Percentiles rank a stretch among this genome's conserved stretches.
Evolutionary conservation across 352 stramenopile genomes (phyloP).

Genomic region (Pythium apleroticum): DNA sequence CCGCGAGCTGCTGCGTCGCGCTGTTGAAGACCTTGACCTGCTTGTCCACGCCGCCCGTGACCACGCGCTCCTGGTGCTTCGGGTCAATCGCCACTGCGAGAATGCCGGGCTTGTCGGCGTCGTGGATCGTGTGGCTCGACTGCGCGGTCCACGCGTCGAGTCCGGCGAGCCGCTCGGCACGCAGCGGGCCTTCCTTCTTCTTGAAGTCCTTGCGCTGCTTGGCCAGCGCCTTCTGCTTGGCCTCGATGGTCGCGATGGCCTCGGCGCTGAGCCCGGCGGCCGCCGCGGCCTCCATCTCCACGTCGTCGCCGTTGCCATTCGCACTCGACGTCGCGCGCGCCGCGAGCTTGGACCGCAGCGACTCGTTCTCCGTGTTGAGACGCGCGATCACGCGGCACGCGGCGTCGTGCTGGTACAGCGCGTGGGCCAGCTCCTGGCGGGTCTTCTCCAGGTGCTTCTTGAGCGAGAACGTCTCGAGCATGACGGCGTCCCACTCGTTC

Average conservation of each 20-base stretch:
- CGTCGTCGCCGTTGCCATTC: constrained; percentile 42
- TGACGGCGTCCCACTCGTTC: constrained; percentile 92
- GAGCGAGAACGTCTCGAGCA: constrained; percentile 95
- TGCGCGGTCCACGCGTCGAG: constrained; percentile 35
- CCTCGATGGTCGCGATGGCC: constrained; percentile 53
- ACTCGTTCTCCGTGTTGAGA: constrained; percentile 77
- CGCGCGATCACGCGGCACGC: constrained; percentile 94
- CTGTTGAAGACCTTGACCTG: constrained; percentile 82
- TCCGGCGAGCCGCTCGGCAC: constrained; percentile 36
- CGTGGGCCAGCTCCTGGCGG: constrained; percentile 92
- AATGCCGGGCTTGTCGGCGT: constrained; percentile 70
- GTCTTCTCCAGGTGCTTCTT: constrained; percentile 94
- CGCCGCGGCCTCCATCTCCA: constrained; percentile 40
- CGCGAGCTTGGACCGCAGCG: constrained; percentile 42
- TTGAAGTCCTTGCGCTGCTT: constrained; percentile 77
- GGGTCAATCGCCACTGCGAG: constrained; percentile 57
- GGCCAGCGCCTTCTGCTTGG: constrained; percentile 67
- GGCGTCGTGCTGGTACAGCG: constrained; percentile 97
- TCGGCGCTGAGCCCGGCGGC: constrained; percentile 34
- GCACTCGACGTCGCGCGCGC: constrained; percentile 19
- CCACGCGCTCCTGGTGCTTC: constrained; percentile 48
- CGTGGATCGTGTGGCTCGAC: constrained; percentile 70
- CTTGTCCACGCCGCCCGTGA: constrained; percentile 85
- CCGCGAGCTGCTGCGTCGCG: constrained; percentile 62
- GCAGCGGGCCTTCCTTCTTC: constrained; percentile 56